These are phyloP conservation scores for Phyllosticta paracitricarpa DNA, from an alignment of 2,329 filamentous ascomycete species.

Conservation along the genomic window DNA sequence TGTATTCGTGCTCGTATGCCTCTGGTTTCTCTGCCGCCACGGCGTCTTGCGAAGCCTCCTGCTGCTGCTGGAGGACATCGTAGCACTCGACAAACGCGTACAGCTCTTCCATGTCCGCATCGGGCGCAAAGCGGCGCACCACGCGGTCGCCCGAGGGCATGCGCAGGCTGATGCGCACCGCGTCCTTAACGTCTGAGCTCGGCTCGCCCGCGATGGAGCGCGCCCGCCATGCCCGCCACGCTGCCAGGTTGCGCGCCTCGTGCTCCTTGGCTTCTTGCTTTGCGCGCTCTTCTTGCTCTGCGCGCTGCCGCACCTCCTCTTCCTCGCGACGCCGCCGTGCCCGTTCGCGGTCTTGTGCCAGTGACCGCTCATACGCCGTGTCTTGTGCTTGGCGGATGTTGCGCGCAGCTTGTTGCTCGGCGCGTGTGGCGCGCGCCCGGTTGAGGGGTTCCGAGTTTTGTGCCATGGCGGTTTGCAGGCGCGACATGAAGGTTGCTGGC, in stretches of 20 bases:
- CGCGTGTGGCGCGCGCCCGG: constrained; percentile 62
- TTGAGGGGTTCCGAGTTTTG: constrained; percentile 69
- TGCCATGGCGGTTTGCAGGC: constrained; percentile 62
- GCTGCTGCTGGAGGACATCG: constrained; percentile 44
- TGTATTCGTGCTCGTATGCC: constrained; percentile 69
- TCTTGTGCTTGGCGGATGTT: constrained; percentile 82
- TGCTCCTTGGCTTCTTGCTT: constrained; percentile 52
- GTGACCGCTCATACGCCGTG: constrained; percentile 81
- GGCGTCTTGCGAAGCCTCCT: constrained; percentile 16
- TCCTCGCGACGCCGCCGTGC: constrained; percentile 67
- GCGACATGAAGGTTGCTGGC: constrained; percentile 60
- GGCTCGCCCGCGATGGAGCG: constrained; percentile 61
- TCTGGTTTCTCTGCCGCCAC: constrained; percentile 41
- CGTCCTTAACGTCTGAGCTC: constrained; percentile 49
- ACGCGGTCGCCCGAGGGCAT: constrained; percentile 61
- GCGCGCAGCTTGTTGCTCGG: constrained; percentile 71
- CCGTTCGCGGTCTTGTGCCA: constrained; percentile 80
- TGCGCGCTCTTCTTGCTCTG: constrained; percentile 57
- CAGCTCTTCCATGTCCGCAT: constrained; percentile 72
- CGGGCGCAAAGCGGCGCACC: constrained; percentile 60
- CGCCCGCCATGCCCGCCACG: constrained; percentile 77
- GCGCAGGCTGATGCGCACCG: constrained; percentile 59
- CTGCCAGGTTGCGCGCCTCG: constrained; percentile 43
- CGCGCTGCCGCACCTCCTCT: constrained; percentile 51
- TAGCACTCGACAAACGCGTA: constrained; percentile 96